Conservation (phyloP, 108 stramenopile genomes). For the Aurantiochytrium sp. region DNA sequence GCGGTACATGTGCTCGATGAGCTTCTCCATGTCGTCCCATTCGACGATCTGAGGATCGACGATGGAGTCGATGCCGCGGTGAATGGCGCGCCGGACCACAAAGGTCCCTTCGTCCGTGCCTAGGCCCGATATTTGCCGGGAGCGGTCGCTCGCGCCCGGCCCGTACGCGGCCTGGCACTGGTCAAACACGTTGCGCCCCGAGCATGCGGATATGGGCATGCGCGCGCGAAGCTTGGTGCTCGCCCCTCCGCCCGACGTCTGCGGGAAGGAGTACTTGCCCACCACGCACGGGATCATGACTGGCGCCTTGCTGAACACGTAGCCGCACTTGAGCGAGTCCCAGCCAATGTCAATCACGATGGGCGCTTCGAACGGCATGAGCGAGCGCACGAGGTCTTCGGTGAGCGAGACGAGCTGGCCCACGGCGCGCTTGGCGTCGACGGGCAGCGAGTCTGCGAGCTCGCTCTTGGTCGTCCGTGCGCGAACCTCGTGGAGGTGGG, state of each 20-base stretch:
- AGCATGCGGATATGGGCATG: not conserved
- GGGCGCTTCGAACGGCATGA: slow-evolving; percentile 8
- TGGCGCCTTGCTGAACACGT: not conserved
- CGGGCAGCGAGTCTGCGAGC: not conserved
- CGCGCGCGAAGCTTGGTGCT: not conserved
- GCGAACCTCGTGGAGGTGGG: not conserved
- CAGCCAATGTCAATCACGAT: not conserved
- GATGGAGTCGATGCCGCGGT: not conserved
- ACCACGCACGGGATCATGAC: not conserved
- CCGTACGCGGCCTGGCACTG: not conserved
- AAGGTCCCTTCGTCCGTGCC: not conserved
- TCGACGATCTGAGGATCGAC: not conserved
- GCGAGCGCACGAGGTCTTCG: not conserved
- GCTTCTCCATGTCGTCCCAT: slow-evolving; percentile 20
- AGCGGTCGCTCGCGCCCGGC: too few species aligned
- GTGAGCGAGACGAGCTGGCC: not conserved
- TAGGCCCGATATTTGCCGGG: too few species aligned
- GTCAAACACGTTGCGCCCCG: not conserved
- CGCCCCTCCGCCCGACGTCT: too few species aligned
- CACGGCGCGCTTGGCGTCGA: not conserved
- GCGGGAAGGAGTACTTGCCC: not conserved
- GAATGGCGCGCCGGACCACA: not conserved
- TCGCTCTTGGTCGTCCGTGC: not conserved
- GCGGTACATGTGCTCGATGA: not conserved
- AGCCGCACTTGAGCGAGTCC: slow-evolving; percentile 11